Percentiles rank a stretch among this genome's conserved stretches.
These are phyloP conservation scores for Gracilaria caudata DNA, from an alignment of 23 red algal genomes.

Conservation along the genomic window DNA sequence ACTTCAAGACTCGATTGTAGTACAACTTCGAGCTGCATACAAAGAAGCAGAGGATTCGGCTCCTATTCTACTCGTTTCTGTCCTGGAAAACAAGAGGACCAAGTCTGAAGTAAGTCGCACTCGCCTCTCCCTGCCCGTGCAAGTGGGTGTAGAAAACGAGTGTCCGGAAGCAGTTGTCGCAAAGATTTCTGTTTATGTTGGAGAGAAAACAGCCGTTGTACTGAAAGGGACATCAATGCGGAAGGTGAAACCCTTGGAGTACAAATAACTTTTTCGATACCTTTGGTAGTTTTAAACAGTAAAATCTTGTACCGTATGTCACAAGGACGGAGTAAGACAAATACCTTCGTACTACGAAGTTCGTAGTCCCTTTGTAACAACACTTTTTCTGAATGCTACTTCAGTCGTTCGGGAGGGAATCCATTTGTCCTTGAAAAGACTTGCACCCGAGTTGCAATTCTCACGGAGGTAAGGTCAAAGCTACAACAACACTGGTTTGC, in stretches of 20 bases:
- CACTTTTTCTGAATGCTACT: too few species aligned
- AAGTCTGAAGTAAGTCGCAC: background rate
- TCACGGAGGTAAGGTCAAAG: too few species aligned
- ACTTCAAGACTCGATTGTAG: background rate
- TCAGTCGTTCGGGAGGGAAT: too few species aligned
- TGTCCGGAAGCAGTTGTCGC: background rate
- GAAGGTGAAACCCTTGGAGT: background rate
- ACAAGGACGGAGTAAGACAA: too few species aligned
- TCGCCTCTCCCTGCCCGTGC: background rate
- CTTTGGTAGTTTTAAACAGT: too few species aligned
- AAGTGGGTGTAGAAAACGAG: background rate
- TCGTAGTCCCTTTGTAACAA: too few species aligned
- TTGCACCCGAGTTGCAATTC: too few species aligned
- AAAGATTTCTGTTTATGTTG: background rate
- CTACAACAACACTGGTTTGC: too few species aligned
- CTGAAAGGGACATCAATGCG: background rate
- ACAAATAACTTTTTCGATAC: too few species aligned
- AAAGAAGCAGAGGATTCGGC: background rate
- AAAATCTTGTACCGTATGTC: too few species aligned
- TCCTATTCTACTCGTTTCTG: background rate
- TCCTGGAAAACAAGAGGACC: background rate
- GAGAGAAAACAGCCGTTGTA: background rate
- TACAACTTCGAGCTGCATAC: conserved; percentile 4
- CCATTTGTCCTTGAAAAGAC: too few species aligned
- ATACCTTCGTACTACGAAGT: too few species aligned